Base-by-base conservation (phyloP, 306 rosid species). In the Prunus dulcis region DNA sequence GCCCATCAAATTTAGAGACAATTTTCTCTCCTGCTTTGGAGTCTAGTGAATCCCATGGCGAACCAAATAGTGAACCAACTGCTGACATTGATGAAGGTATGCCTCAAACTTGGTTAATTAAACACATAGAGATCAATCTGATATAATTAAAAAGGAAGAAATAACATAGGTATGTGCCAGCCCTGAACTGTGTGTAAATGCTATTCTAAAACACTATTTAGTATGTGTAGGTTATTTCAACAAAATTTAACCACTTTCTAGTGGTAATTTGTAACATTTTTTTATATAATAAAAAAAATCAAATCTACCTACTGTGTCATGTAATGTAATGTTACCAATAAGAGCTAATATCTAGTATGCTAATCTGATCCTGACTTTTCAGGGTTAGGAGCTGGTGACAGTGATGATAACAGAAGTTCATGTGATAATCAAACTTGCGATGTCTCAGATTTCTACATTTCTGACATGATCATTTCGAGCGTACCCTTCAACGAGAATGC, bases 391-490 rank as follows among this genome's bases (percentile, higher is more conserved):
- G 79, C 82, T 82, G 91, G 89, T 77, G 87, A 82, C 25, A 53
- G 72, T 77, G 81, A 72, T 64, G 89, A 86, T 72, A 87, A 71
- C 71, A 82, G 92, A 82, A 85, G 71, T 70, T 79, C 83, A 62
- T 82, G 82, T 72, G 88, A 77, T 64, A 79, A 84, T 82, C 92
- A 84, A 80, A 86, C 88, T 52, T 95, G 97, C 64, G 97, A 95
- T 73, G 83, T 91, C 19, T 95, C 97, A 12, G 99, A 95, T 83
- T 95, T 92, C 82, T 90, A 85, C 87, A 82, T 95, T 77, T 90
- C 99, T 73, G 99, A 95, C 83, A 95, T 92, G 97, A 92, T 95
- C 74, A 74, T 95, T n/a, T 52, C 97, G 6, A 89, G 84, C 88
- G 86, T 90, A 82, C 96, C 99, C 19, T 76, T 90, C 71, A 77